phyloP scores from a whole-genome alignment of 805 yeast species.

The Lipomyces orientalis region DNA sequence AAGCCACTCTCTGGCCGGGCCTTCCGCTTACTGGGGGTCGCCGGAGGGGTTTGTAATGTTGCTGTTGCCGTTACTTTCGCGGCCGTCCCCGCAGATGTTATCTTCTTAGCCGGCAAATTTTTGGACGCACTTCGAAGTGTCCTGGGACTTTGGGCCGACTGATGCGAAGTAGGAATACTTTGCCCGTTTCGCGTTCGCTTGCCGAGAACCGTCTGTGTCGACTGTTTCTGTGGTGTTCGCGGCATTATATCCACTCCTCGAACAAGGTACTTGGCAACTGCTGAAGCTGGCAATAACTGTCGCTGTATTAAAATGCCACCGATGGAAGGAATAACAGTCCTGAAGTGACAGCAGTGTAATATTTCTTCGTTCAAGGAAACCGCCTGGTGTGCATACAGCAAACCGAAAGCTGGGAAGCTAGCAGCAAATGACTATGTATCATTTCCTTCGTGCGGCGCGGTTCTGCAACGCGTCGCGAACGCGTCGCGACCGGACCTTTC shows the following conservation, averaged over 20 bases:
- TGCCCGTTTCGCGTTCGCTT: slow-evolving; percentile 14
- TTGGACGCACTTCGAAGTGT: background rate
- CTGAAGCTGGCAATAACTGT: background rate
- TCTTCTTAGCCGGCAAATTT: background rate
- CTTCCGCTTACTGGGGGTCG: background rate
- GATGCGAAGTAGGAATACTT: slow-evolving; percentile 10
- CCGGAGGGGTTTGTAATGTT: background rate
- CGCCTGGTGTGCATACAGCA: background rate
- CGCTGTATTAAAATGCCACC: background rate
- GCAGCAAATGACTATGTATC: background rate
- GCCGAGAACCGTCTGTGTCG: slow-evolving; percentile 16
- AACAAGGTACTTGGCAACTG: background rate
- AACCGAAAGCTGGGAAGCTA: background rate
- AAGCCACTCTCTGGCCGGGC: background rate
- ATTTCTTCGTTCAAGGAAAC: background rate
- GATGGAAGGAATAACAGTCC: background rate
- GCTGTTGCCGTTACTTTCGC: background rate
- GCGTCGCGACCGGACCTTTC: too few species aligned
- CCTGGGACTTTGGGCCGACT: background rate
- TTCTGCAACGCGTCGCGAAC: background rate
- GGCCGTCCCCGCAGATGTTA: background rate
- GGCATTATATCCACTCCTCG: background rate
- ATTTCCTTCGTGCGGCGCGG: background rate
- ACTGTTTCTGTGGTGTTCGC: background rate
- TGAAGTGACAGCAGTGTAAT: background rate